Evolutionary conservation across 805 yeast species (phyloP).

Genomic region (Lachancea mirantina): DNA sequence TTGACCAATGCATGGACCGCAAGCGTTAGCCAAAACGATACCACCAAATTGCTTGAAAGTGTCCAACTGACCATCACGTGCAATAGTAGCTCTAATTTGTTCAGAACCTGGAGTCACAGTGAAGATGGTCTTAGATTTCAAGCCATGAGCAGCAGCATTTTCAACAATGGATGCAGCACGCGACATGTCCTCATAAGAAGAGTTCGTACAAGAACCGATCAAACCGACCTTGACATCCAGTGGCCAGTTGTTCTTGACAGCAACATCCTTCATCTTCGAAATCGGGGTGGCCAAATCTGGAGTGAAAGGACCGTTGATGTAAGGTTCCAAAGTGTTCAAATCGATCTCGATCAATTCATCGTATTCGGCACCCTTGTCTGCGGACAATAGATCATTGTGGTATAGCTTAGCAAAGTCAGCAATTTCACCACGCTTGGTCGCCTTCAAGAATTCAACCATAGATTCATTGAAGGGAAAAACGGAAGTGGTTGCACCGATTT

Average conservation of each 20-base stretch:
- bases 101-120: slow-evolving; percentile 98
- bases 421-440: slow-evolving; percentile 80
- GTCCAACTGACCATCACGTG: slow-evolving; percentile 86
- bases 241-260: slow-evolving; percentile 87
- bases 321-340: slow-evolving; percentile 85
- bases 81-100: slow-evolving; percentile 97
- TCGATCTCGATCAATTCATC: slow-evolving; percentile 90
- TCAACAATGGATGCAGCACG: slow-evolving; percentile 88
- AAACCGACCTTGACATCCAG: slow-evolving; percentile 86
- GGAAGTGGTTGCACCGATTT: slow-evolving; percentile 97
- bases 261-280: slow-evolving; percentile 77
- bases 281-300: slow-evolving; percentile 97
- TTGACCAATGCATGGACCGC: slow-evolving; percentile 99
- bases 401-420: slow-evolving; percentile 73
- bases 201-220: slow-evolving; percentile 98
- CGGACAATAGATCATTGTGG: slow-evolving; percentile 61
- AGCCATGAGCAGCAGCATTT: slow-evolving; percentile 86
- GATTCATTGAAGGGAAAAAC: slow-evolving; percentile 94
- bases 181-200: slow-evolving; percentile 97
- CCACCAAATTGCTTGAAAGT: slow-evolving; percentile 91
- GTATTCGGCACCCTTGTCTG: slow-evolving; percentile 90
- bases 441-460: slow-evolving; percentile 77
- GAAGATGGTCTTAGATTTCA: slow-evolving; percentile 85
- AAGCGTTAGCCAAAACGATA: slow-evolving; percentile 90
- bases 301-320: slow-evolving; percentile 96